These are phyloP conservation scores for Solanum sparsipilum DNA, from an alignment of 257 asterid species.

Conservation along the genomic window DNA sequence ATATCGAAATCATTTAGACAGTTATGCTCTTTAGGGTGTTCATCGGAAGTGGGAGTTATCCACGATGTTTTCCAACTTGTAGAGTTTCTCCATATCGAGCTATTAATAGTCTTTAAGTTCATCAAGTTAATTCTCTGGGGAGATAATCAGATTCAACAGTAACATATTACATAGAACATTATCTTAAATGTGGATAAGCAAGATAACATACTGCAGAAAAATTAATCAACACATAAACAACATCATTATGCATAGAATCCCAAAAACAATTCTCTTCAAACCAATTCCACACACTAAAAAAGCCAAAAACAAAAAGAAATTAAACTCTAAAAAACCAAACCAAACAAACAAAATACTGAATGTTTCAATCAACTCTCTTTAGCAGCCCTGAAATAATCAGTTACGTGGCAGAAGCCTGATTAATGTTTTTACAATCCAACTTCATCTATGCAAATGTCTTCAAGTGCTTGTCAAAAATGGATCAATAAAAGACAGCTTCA, in stretches of 20 bases:
- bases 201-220: not conserved
- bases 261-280: not conserved
- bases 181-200: not conserved
- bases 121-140: not conserved
- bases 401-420: not conserved
- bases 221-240: not conserved
- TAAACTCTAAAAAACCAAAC: not conserved
- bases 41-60: not conserved
- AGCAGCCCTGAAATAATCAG: not conserved
- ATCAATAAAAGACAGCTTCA: not conserved
- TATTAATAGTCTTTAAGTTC: not conserved
- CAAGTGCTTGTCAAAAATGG: not conserved
- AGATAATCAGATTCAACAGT: not conserved
- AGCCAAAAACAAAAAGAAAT: rapidly evolving
- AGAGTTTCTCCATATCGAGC: not conserved
- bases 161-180: not conserved
- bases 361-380: rapidly evolving
- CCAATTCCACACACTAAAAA: not conserved
- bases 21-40: not conserved
- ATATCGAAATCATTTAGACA: not conserved
- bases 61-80: not conserved
- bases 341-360: not conserved
- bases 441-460: not conserved
- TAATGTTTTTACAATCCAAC: not conserved
- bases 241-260: not conserved